Conservation (phyloP, 1,139 yeast genomes). For the Hyphopichia wangnamkhiaoensis region DNA sequence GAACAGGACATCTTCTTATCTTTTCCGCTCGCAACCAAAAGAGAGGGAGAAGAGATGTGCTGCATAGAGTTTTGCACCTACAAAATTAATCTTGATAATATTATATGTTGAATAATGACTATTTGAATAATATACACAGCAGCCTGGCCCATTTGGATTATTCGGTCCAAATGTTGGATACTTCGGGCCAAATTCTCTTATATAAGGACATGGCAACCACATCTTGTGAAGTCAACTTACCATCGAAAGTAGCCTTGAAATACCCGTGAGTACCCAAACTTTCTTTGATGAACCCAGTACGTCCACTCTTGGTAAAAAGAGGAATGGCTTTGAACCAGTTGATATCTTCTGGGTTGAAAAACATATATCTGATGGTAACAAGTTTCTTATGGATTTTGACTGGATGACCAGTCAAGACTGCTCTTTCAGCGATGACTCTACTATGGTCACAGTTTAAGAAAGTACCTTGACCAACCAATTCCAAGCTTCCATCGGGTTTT, state of each 20-base stretch:
- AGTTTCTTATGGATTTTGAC: slow-evolving; percentile 91
- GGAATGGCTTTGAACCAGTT: slow-evolving; percentile 91
- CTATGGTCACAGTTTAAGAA: slow-evolving; percentile 84
- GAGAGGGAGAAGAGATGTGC: no score
- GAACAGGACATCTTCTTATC: no score
- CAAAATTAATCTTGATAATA: no score
- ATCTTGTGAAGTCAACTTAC: slow-evolving; percentile 87
- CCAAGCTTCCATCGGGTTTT: slow-evolving; percentile 48
- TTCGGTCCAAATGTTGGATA: slow-evolving; percentile 34
- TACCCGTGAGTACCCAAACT: slow-evolving; percentile 98
- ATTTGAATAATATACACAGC: neutral
- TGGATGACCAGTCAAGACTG: slow-evolving; percentile 90
- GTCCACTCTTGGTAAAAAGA: slow-evolving; percentile 85
- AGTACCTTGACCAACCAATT: slow-evolving; percentile 86
- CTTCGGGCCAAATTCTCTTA: slow-evolving; percentile 88
- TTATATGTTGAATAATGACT: neutral
- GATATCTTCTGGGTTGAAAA: slow-evolving; percentile 89
- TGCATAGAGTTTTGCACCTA: no score
- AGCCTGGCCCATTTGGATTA: no score
- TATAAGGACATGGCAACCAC: slow-evolving; percentile 91
- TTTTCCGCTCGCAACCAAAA: no score
- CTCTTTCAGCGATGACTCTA: slow-evolving; percentile 84
- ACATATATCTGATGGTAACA: slow-evolving; percentile 95
- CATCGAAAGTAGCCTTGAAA: slow-evolving; percentile 94
- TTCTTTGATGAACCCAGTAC: slow-evolving; percentile 92